Conservation (phyloP, 345 rosid genomes). For the Camelina neglecta region DNA sequence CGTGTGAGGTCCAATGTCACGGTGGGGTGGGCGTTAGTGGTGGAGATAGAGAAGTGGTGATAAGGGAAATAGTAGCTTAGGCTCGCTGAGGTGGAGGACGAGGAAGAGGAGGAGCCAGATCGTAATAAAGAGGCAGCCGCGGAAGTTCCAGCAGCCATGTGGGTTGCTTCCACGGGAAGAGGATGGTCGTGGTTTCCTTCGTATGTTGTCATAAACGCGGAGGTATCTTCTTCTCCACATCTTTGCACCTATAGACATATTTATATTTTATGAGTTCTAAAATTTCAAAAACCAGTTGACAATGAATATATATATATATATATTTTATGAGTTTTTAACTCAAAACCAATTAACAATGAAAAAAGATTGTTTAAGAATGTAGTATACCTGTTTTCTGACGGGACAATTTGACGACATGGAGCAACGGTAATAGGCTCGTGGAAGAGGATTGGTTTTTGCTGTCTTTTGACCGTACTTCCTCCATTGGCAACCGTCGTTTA, state of each 20-base stretch:
- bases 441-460: constrained; percentile 91
- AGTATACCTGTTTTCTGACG: constrained; percentile 83
- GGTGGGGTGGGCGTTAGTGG: constrained; percentile 62
- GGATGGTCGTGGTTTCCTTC: constrained; percentile 56
- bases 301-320: not conserved
- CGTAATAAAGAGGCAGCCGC: constrained; percentile 52
- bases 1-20: constrained; percentile 69
- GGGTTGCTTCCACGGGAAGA: constrained; percentile 50
- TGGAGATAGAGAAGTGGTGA: constrained; percentile 52
- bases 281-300: not conserved
- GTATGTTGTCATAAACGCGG: constrained; percentile 47
- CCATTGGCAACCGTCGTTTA: constrained; percentile 94
- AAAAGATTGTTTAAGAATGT: not conserved
- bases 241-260: constrained; percentile 44
- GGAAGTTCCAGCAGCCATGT: constrained; percentile 53
- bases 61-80: constrained; percentile 39
- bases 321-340: not conserved
- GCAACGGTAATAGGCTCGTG: constrained; percentile 96
- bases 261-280: no score
- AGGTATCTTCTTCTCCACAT: constrained; percentile 45
- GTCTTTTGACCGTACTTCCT: constrained; percentile 95
- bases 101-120: constrained; percentile 42
- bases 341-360: not conserved
- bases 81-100: constrained; percentile 39
- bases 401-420: constrained; percentile 68